phyloP scores from a whole-genome alignment of 768 basidiomycete species.

The Leccinum rimulosum region DNA sequence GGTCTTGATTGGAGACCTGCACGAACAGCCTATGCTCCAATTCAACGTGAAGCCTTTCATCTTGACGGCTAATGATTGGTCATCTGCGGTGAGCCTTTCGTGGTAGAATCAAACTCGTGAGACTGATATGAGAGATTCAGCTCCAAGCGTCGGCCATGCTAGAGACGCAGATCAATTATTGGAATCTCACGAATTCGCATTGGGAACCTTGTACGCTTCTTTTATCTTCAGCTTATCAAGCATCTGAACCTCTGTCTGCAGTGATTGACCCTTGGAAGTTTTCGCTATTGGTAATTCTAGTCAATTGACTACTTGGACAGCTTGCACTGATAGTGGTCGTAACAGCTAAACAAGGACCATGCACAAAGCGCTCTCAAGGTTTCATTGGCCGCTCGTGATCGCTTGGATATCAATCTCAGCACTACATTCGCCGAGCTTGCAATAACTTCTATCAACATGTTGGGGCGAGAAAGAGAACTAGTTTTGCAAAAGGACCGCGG shows the following conservation, averaged over 20 bases:
- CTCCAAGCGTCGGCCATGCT: slow-evolving; percentile 81
- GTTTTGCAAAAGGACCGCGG: slow-evolving; percentile 78
- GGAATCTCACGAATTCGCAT: slow-evolving; percentile 96
- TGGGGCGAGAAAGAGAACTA: slow-evolving; percentile 70
- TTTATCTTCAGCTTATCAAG: not conserved
- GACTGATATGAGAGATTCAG: slow-evolving; percentile 38
- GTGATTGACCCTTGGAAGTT: slow-evolving; percentile 98
- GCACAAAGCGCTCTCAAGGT: slow-evolving; percentile 52
- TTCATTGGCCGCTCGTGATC: slow-evolving; percentile 69
- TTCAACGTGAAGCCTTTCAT: slow-evolving; percentile 83
- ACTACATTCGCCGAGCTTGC: slow-evolving; percentile 87
- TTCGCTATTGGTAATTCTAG: slow-evolving; percentile 54
- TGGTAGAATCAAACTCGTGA: not conserved
- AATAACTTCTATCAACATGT: slow-evolving; percentile 66
- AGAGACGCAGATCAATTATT: slow-evolving; percentile 85
- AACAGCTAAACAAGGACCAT: slow-evolving; percentile 54
- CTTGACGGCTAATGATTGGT: slow-evolving; percentile 88
- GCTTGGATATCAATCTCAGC: slow-evolving; percentile 88
- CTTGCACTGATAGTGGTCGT: slow-evolving; percentile 11
- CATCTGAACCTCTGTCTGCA: slow-evolving; percentile 28
- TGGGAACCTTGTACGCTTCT: slow-evolving; percentile 83
- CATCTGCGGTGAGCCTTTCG: slow-evolving; percentile 63
- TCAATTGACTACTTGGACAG: not conserved
- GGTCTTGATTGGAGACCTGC: slow-evolving; percentile 89
- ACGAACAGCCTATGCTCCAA: slow-evolving; percentile 94